phyloP scores from a whole-genome alignment of 768 basidiomycete genomes.

The Amanita pseudoporphyria region DNA sequence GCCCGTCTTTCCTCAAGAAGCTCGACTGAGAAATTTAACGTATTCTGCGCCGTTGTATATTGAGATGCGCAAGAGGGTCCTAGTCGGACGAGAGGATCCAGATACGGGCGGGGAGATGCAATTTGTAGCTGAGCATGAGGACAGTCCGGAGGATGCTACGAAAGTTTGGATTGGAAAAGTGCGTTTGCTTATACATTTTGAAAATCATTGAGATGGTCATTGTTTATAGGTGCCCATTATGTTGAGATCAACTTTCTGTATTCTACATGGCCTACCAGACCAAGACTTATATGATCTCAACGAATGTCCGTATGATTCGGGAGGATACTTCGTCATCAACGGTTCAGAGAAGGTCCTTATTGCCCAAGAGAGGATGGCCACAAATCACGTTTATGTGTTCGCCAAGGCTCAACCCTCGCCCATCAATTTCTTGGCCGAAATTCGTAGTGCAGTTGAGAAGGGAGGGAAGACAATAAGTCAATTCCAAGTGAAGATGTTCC shows the following conservation, averaged over 20 bases:
- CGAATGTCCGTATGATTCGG: conserved; percentile 97
- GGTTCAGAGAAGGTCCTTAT: conserved; percentile 99
- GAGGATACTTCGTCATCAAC: conserved; percentile 99
- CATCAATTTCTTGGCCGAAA: conserved; percentile 92
- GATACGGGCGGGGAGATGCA: conserved; percentile 74
- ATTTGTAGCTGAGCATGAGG: conserved; percentile 69
- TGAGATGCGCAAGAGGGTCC: conserved; percentile 84
- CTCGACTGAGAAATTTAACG: conserved; percentile 87
- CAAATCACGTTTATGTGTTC: conserved; percentile 98
- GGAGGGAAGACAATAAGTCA: conserved; percentile 97
- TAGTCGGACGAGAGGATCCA: conserved; percentile 73
- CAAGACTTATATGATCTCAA: conserved; percentile 84
- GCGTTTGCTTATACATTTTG: conserved; percentile 14
- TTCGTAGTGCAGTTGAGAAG: conserved; percentile 94
- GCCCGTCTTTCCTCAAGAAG: conserved; percentile 95
- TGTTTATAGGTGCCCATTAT: conserved; percentile 84
- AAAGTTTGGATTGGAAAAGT: conserved; percentile 97
- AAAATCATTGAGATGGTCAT: neutral
- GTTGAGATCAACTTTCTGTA: conserved; percentile 93
- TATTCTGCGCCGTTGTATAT: conserved; percentile 95
- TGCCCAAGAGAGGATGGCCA: conserved; percentile 98
- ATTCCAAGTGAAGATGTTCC: conserved; percentile 97
- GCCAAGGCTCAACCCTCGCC: conserved; percentile 96
- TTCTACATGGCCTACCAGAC: conserved; percentile 71
- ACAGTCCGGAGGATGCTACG: conserved; percentile 49